These are phyloP conservation scores for Solanum neorickii DNA, from an alignment of 257 asterid genomes.

Conservation along the genomic window DNA sequence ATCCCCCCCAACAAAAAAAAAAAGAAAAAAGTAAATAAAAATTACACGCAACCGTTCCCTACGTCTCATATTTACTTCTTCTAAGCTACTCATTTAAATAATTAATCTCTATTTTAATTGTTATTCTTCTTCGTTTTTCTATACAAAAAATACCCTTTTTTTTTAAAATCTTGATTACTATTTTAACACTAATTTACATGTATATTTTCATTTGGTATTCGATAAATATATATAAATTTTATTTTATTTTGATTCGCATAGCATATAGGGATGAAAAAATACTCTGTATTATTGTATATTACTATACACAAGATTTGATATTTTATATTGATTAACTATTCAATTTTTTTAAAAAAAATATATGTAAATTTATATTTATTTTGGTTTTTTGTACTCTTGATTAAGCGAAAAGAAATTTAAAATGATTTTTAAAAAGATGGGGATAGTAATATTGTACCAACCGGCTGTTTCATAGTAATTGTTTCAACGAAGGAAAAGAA, in stretches of 20 bases:
- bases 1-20: no score
- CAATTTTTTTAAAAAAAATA: no score
- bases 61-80: background rate
- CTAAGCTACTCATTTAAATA: background rate
- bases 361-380: no score
- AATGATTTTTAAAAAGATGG: background rate
- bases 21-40: background rate
- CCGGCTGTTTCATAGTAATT: background rate
- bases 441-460: background rate
- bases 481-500: background rate
- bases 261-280: no score
- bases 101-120: background rate
- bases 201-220: no score
- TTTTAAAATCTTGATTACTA: background rate
- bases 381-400: background rate
- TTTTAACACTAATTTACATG: background rate
- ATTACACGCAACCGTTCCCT: background rate
- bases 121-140: background rate
- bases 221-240: no score
- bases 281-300: no score
- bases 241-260: no score
- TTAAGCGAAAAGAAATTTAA: no score
- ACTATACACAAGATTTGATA: background rate
- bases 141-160: background rate
- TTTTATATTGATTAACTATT: no score